A percentile compares a stretch with the other conserved stretches of the same genome.
Evolutionary conservation across 345 rosid genomes (phyloP).

Genomic region (Triadica sebifera): DNA sequence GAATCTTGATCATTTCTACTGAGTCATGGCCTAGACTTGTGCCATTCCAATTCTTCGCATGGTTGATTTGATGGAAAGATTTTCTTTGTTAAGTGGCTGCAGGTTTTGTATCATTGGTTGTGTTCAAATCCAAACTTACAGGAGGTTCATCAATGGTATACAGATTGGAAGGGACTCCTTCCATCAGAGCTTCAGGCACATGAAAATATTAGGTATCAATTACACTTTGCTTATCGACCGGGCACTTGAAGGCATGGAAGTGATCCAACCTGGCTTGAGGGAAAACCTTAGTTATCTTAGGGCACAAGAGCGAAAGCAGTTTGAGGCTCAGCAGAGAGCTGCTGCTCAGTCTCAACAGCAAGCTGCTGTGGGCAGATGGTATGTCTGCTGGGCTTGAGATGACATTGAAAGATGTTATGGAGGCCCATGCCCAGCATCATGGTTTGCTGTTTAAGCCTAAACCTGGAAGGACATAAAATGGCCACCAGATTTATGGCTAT

Average conservation of each 20-base stretch:
- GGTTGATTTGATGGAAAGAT: conserved; percentile 85
- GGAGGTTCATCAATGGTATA: conserved; percentile 76
- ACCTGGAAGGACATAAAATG: conserved; percentile 72
- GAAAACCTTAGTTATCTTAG: conserved; percentile 60
- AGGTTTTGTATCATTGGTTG: conserved; percentile 80
- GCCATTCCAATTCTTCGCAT: conserved; percentile 80
- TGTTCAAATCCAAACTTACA: conserved; percentile 64
- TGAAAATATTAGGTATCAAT: conserved; percentile 72
- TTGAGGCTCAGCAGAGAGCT: conserved; percentile 62
- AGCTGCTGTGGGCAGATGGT: conserved; percentile 42
- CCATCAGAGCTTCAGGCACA: conserved; percentile 82
- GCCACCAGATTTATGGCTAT: conserved; percentile 82
- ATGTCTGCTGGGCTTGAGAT: conserved; percentile 35
- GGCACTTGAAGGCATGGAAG: conserved; percentile 68
- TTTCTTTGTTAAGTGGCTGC: conserved; percentile 88
- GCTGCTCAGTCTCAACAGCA: conserved; percentile 48
- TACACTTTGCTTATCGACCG: conserved; percentile 64
- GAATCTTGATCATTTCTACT: conserved; percentile 63
- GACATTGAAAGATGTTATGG: conserved; percentile 81
- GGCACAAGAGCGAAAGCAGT: conserved; percentile 64
- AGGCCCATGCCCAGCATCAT: conserved; percentile 77
- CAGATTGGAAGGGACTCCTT: conserved; percentile 73
- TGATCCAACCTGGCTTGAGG: conserved; percentile 67
- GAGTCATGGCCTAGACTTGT: conserved; percentile 84
- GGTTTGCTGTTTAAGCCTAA: conserved; percentile 74